These are phyloP conservation scores for Sequoia sempervirens DNA, from an alignment of 75 land plant species.

Conservation along the genomic window DNA sequence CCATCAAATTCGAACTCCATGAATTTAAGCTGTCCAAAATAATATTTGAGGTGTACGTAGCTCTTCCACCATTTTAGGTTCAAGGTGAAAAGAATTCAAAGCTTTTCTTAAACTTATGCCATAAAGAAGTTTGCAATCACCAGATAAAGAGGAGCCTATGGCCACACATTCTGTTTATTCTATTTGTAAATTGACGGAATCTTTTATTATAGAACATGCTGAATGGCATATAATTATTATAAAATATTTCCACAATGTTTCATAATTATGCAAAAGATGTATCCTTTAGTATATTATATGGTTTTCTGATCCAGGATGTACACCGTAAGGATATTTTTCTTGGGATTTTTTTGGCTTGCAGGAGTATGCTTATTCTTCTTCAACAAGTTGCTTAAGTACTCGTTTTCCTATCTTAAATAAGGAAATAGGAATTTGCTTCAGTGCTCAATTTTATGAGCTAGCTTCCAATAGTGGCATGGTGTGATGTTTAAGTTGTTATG, in stretches of 20 bases:
- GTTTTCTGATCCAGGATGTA: background rate
- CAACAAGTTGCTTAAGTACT: no score
- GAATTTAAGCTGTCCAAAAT: no score
- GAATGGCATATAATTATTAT: background rate
- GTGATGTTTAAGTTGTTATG: no score
- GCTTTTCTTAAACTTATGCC: no score
- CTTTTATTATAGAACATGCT: background rate
- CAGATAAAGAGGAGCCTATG: background rate
- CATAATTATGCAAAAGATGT: background rate
- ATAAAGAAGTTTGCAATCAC: background rate
- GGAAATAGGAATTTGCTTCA: background rate
- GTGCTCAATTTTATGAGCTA: background rate
- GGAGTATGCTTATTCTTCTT: no score
- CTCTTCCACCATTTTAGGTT: no score
- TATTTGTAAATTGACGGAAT: background rate
- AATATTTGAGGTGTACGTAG: background rate
- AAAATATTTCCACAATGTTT: background rate
- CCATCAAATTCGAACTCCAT: background rate
- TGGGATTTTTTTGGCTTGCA: no score
- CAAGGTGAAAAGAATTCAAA: no score
- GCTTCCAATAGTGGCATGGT: no score
- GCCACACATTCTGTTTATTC: background rate
- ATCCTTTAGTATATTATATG: background rate
- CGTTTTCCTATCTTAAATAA: background rate
- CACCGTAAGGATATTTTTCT: no score